Evolutionary conservation across 2,329 filamentous ascomycete genomes (phyloP), one percentile per base, ranked within the genome.

Genomic region (Penicillium sp.): DNA sequence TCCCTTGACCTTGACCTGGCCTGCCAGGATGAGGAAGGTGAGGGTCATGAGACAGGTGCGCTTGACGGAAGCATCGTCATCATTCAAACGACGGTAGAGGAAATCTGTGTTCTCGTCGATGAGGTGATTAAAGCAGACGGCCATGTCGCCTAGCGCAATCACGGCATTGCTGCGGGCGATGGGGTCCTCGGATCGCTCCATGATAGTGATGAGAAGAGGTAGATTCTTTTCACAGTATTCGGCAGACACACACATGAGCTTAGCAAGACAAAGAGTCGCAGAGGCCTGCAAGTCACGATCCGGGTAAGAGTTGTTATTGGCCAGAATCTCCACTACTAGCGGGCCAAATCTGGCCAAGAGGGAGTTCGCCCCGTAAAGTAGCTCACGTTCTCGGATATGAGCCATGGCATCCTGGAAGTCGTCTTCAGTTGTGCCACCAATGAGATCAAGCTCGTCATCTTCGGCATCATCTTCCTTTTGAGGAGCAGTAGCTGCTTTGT

Each of bases 81-180:
- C 95, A 14, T 94, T 95, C 7, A 99, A 82, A 16, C 95, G 86
- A 18, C 94, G 87, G 75, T 99, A 99, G 39, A 99, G 76, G 78
- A 97, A 99, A 71, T 99, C 94, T 0, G 94, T 99, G 74, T 99
- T 97, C 76, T 99, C 95, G 69, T 99, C 95, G 64, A 99, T 97
- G 46, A 99, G 84, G 69, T 99, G 94, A 70, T 99, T 99, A 82
- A 99, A 99, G 81, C 92, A 97, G 19, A 99, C 94, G 0, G 95
- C 95, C 94, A 99, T 99, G 70, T 99, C 94, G 36, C 94, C 94
- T 0, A 99, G 84, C 0, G 94, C 93, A 64, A 99, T 96, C 16
- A 99, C 95, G 9, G 95, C 90, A 69, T 99, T 99, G 65, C 90
- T 96, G 47, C 94, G 87, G 36, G 96, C 93, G 16, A 92, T 96